Percentiles rank a stretch among this genome's conserved stretches.
These are phyloP conservation scores for Yamadazyma nakazawae DNA, from an alignment of 805 yeast genomes.

Conservation along the genomic window DNA sequence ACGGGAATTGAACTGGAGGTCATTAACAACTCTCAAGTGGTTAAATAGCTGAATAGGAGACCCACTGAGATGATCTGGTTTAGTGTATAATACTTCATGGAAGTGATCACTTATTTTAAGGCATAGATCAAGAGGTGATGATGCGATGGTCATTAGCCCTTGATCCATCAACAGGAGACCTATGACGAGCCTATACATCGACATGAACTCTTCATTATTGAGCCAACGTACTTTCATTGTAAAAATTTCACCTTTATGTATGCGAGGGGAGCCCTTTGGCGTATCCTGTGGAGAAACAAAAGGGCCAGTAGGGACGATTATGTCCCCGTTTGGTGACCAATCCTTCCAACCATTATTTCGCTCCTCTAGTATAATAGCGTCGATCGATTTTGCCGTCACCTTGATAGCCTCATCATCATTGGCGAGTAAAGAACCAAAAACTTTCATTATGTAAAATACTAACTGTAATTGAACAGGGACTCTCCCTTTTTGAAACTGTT, in stretches of 20 bases:
- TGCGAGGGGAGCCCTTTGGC: neutral
- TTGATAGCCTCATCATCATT: neutral
- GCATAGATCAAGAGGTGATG: neutral
- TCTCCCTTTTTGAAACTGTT: neutral
- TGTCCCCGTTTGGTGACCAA: conserved; percentile 1
- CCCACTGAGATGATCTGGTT: neutral
- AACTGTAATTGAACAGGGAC: conserved; percentile 2
- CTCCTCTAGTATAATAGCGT: neutral
- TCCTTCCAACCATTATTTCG: neutral
- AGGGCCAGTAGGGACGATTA: neutral
- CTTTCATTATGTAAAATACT: neutral
- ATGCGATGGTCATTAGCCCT: neutral
- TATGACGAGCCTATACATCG: neutral
- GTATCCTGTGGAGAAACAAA: too few species aligned
- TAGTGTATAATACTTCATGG: neutral
- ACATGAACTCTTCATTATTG: neutral
- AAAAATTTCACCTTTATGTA: neutral
- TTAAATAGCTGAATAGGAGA: neutral
- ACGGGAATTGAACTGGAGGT: neutral
- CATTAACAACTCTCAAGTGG: neutral
- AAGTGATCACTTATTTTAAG: neutral
- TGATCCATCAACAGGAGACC: conserved; percentile 1
- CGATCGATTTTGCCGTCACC: neutral
- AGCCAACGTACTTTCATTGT: conserved; percentile 2
- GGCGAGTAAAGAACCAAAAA: neutral